Percentiles rank a stretch among this genome's conserved stretches.
These are phyloP conservation scores for Chalciporus piperatus DNA, from an alignment of 768 basidiomycete species.

Conservation along the genomic window DNA sequence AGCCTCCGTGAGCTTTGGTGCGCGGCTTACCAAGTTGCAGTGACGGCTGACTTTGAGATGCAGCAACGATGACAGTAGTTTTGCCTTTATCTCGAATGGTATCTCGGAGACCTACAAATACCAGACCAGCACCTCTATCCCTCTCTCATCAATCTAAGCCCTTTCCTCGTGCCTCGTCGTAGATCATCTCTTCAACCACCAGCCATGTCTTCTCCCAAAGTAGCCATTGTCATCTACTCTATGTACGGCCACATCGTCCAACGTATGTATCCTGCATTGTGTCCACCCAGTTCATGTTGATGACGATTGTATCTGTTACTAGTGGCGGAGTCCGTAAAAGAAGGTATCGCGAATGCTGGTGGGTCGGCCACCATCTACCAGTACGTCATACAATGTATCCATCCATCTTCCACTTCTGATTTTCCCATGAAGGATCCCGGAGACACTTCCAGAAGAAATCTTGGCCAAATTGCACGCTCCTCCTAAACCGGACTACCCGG, in stretches of 20 bases:
- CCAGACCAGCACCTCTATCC: neutral
- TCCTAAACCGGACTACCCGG: slow-evolving; percentile 68
- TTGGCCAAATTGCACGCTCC: slow-evolving; percentile 69
- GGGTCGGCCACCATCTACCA: slow-evolving; percentile 53
- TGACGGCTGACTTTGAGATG: neutral
- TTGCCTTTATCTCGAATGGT: neutral
- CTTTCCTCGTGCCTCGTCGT: neutral
- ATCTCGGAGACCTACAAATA: slow-evolving; percentile 11
- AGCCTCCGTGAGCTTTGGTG: slow-evolving; percentile 1
- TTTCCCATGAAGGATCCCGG: slow-evolving; percentile 55
- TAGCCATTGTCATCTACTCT: slow-evolving; percentile 73
- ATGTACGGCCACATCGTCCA: slow-evolving; percentile 73
- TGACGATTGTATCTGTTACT: slow-evolving; percentile 1
- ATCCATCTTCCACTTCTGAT: neutral
- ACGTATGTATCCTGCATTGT: slow-evolving; percentile 39
- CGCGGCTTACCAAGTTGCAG: too few relatives aligned
- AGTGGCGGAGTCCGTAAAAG: slow-evolving; percentile 60
- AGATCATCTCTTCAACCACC: neutral
- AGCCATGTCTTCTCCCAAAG: slow-evolving; percentile 47
- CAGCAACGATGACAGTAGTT: neutral
- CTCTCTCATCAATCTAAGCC: slow-evolving; percentile 1
- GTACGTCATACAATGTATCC: slow-evolving; percentile 33
- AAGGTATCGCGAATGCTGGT: slow-evolving; percentile 47
- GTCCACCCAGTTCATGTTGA: neutral
- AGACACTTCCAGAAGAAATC: slow-evolving; percentile 72